Percentiles rank a stretch among this genome's conserved stretches.
These are phyloP conservation scores for Lactifluus hygrophoroides DNA, from an alignment of 768 basidiomycete genomes.

Conservation along the genomic window DNA sequence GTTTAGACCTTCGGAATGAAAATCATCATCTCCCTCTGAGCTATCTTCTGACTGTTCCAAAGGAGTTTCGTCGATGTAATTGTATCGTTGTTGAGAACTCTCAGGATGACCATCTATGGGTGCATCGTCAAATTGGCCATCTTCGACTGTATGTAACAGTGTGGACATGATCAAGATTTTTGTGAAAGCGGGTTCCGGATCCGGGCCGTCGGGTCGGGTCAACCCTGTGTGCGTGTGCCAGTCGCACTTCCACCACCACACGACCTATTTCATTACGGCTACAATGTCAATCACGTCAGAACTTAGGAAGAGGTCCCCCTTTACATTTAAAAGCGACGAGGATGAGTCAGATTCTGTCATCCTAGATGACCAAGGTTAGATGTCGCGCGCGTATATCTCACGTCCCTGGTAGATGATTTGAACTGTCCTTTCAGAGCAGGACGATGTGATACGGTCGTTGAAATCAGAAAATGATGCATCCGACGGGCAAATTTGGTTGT, in stretches of 20 bases:
- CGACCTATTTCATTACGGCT: too few species aligned
- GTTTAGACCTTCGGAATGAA: slow-evolving; percentile 28
- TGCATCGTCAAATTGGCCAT: slow-evolving; percentile 59
- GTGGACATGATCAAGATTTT: slow-evolving; percentile 1
- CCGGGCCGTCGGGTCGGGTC: neutral
- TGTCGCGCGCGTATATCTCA: neutral
- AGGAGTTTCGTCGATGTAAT: slow-evolving; percentile 29
- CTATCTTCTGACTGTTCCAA: slow-evolving; percentile 25
- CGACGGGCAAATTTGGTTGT: slow-evolving; percentile 34
- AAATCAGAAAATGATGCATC: slow-evolving; percentile 36
- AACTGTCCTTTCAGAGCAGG: slow-evolving; percentile 41
- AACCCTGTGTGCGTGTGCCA: too few species aligned
- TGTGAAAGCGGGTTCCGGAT: too few species aligned
- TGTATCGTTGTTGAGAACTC: slow-evolving; percentile 25
- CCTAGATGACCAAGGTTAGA: slow-evolving; percentile 12
- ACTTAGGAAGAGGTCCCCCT: slow-evolving; percentile 12
- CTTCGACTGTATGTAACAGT: slow-evolving; percentile 26
- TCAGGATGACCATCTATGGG: slow-evolving; percentile 27
- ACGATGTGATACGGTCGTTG: slow-evolving; percentile 44
- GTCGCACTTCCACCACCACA: too few species aligned
- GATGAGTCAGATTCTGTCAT: neutral
- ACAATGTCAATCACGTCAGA: neutral
- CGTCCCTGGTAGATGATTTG: neutral
- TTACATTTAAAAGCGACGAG: neutral
- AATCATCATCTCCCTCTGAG: slow-evolving; percentile 30